Evolutionary conservation across 441 rosid species (phyloP).

Genomic region (Croton laevigatus): DNA sequence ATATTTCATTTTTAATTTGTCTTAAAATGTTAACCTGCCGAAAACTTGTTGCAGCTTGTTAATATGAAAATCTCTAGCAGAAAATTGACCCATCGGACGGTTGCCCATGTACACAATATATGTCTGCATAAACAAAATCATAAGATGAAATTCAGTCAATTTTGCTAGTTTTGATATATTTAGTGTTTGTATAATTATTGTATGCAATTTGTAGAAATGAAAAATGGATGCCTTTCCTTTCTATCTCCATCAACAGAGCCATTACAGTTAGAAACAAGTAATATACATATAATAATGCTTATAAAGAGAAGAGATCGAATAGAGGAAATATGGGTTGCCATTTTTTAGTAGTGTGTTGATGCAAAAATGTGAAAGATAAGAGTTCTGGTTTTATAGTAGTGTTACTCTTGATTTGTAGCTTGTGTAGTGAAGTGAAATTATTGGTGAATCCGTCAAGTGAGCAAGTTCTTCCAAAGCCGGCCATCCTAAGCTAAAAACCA

Average conservation of each 20-base stretch:
- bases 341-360: not conserved
- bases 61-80: constrained; percentile 25
- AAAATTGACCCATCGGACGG: constrained; percentile 22
- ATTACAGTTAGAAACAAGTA: not conserved
- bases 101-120: constrained; percentile 50
- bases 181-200: too few species aligned
- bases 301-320: constrained; percentile 3
- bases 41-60: constrained; percentile 37
- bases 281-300: not conserved
- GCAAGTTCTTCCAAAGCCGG: not conserved
- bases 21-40: constrained; percentile 32
- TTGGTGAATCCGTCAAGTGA: constrained; percentile 3
- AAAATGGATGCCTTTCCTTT: constrained; percentile 8
- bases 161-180: not conserved
- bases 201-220: not conserved
- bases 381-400: constrained; percentile 7
- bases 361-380: not conserved
- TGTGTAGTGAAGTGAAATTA: not conserved
- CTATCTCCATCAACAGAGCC: constrained; percentile 5
- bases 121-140: constrained; percentile 20
- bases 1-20: too few species aligned
- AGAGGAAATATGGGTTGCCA: not conserved
- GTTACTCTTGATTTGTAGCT: not conserved
- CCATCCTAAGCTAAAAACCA: not conserved
- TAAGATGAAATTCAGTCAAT: not conserved